Percentiles rank a stretch among this genome's conserved stretches.
phyloP scores from a whole-genome alignment of 495 filamentous ascomycete species.

The Neurospora sp. region DNA sequence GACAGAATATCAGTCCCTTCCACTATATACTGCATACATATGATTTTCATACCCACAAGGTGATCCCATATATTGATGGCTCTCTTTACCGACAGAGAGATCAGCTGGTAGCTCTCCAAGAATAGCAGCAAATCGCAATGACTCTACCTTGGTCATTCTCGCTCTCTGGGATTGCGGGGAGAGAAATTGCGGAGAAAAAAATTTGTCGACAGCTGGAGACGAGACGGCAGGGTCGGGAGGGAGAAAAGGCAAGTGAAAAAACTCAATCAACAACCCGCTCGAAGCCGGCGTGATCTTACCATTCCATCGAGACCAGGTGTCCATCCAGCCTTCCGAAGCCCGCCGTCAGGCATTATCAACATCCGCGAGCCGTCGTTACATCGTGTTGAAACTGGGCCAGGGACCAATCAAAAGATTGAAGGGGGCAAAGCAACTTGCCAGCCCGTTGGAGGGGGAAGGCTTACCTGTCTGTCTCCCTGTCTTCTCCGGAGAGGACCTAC shows the following conservation, averaged over 20 bases:
- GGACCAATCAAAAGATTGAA: neutral
- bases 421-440: neutral
- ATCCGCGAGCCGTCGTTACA: neutral
- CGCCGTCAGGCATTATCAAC: neutral
- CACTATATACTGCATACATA: neutral
- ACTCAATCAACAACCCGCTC: neutral
- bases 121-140: neutral
- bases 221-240: neutral
- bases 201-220: neutral
- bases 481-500: neutral
- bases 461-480: neutral
- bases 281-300: neutral
- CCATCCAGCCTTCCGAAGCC: neutral
- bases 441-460: neutral
- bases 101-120: neutral
- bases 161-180: neutral
- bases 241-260: neutral
- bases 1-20: neutral
- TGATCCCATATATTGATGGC: neutral
- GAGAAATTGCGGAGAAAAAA: neutral
- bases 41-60: neutral
- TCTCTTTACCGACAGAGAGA: neutral
- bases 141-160: neutral
- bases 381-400: neutral
- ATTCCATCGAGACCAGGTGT: neutral